A percentile compares a stretch with the other conserved stretches of the same genome.
Conservation (phyloP, 2,329 filamentous ascomycete species). For the Paracorniculantispora psalliotae region DNA sequence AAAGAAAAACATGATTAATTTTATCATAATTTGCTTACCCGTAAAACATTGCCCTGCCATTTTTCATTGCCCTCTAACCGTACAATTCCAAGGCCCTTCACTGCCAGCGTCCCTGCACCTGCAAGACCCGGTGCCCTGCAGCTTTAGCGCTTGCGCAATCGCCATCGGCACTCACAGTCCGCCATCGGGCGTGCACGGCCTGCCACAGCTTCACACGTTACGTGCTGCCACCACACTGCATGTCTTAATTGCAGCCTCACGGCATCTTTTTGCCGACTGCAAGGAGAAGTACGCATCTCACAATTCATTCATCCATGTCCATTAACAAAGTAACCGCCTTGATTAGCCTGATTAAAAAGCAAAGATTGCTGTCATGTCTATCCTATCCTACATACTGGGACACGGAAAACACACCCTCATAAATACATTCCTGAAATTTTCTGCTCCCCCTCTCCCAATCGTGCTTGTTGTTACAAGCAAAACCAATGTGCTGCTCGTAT, state of each 20-base stretch:
- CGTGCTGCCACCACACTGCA: neutral
- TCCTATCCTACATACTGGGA: neutral
- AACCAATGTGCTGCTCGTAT: neutral
- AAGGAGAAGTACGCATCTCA: neutral
- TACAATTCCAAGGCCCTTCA: no score
- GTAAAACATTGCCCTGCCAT: no score
- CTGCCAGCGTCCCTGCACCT: neutral
- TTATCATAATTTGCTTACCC: no score
- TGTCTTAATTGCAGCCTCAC: neutral
- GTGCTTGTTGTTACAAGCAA: no score
- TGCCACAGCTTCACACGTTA: no score
- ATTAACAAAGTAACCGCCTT: neutral
- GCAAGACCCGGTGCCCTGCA: neutral
- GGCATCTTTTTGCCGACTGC: neutral
- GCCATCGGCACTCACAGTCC: neutral
- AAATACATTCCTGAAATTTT: neutral
- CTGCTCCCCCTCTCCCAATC: constrained; percentile 4
- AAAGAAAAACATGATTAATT: neutral
- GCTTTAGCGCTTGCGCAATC: neutral
- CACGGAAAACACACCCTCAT: neutral
- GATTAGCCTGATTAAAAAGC: neutral
- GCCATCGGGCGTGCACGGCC: neutral
- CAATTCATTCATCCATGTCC: neutral
- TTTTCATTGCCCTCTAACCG: no score
- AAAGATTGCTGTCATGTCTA: neutral